These are phyloP conservation scores for Calonectria pseudoturangicola DNA, from an alignment of 2,329 filamentous ascomycete genomes.

Conservation along the genomic window DNA sequence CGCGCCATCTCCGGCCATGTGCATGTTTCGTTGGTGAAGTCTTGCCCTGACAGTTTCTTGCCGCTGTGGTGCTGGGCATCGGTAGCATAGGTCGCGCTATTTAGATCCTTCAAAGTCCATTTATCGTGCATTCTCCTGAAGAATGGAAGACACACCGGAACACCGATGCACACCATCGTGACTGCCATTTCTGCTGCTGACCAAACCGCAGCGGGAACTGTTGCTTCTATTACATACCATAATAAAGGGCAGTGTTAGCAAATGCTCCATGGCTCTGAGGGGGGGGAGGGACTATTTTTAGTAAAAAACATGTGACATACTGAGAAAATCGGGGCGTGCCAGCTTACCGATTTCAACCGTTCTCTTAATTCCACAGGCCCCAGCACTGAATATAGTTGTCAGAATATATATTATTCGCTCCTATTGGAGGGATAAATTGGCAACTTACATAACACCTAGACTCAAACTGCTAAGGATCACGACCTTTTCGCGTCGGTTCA, in stretches of 20 bases:
- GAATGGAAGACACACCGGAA: constrained; percentile 13
- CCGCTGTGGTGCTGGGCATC: neutral
- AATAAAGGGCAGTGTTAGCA: neutral
- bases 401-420: neutral
- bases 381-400: constrained; percentile 12
- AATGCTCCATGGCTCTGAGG: neutral
- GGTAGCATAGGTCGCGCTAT: neutral
- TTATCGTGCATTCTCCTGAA: constrained; percentile 7
- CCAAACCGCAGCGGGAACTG: constrained; percentile 21
- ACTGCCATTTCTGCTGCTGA: constrained; percentile 19
- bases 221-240: neutral
- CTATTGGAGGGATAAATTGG: constrained; percentile 7
- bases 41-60: too few species aligned
- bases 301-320: neutral
- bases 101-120: neutral
- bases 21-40: neutral
- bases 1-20: constrained; percentile 9
- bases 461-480: constrained; percentile 63
- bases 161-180: constrained; percentile 16
- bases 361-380: constrained; percentile 31
- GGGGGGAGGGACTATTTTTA: neutral
- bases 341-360: constrained; percentile 25
- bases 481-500: constrained; percentile 64
- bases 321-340: constrained; percentile 16
- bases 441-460: constrained; percentile 60